phyloP scores from a whole-genome alignment of 257 asterid species.

The Anisodus tanguticus region DNA sequence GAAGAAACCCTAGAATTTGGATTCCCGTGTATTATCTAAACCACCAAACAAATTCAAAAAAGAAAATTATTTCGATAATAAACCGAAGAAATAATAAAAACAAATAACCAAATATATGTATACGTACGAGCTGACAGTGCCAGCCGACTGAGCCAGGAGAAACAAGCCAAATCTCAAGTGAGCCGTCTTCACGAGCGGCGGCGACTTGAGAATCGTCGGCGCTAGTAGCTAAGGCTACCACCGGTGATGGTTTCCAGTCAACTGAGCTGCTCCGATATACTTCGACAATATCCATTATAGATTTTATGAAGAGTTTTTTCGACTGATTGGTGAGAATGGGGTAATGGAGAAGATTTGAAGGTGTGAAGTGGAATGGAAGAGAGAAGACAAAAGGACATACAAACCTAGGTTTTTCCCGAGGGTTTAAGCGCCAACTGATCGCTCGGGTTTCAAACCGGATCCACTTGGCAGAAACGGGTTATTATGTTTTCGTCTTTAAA shows the following conservation, averaged over 20 bases:
- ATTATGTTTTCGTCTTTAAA: too few species aligned
- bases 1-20: conserved; percentile 80
- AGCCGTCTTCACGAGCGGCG: conserved; percentile 90
- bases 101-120: not conserved
- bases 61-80: conserved; percentile 7
- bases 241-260: conserved; percentile 88
- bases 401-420: conserved; percentile 30
- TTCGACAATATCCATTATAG: conserved; percentile 49
- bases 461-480: not conserved
- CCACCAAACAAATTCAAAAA: conserved; percentile 33
- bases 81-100: not conserved
- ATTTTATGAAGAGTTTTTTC: not conserved
- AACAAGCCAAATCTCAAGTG: conserved; percentile 96
- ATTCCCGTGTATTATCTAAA: conserved; percentile 88
- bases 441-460: conserved; percentile 2
- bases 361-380: not conserved
- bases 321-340: not conserved
- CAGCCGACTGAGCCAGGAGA: conserved; percentile 99
- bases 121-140: conserved; percentile 94
- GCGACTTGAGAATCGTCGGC: conserved; percentile 90
- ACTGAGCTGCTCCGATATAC: conserved; percentile 65
- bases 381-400: not conserved
- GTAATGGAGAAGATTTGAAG: not conserved
- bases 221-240: conserved; percentile 92
- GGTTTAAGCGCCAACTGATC: conserved; percentile 29